A percentile compares a stretch with the other conserved stretches of the same genome.
phyloP scores from a whole-genome alignment of 2,329 filamentous ascomycete species.

The Beauveria sp. region DNA sequence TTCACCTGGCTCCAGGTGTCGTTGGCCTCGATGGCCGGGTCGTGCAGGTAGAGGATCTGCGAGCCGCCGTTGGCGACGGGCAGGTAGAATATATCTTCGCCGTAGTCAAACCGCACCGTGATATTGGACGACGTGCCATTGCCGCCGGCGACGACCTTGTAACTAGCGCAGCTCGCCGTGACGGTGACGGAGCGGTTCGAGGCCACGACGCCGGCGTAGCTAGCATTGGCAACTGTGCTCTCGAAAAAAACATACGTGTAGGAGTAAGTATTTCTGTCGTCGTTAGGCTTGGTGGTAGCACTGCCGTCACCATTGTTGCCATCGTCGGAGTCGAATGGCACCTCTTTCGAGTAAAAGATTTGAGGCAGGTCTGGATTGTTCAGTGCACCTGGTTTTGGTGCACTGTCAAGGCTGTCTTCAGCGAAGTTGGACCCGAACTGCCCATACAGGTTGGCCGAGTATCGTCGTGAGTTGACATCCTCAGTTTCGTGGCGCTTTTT shows the following conservation, averaged over 20 bases:
- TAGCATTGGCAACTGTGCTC: constrained; percentile 5
- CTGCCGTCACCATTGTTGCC: too few relatives aligned
- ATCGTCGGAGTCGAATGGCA: not conserved
- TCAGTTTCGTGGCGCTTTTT: constrained; percentile 23
- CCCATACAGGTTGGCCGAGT: constrained; percentile 24
- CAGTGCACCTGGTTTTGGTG: constrained; percentile 24
- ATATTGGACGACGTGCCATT: constrained; percentile 21
- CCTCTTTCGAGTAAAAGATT: constrained; percentile 23
- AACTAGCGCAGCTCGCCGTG: constrained; percentile 22
- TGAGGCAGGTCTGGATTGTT: constrained; percentile 23
- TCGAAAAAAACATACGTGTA: constrained; percentile 2
- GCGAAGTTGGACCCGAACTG: constrained; percentile 26
- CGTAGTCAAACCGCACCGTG: constrained; percentile 19
- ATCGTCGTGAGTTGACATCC: constrained; percentile 12
- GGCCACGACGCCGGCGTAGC: constrained; percentile 19
- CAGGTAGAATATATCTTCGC: constrained; percentile 15
- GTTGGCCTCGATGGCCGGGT: constrained; percentile 18
- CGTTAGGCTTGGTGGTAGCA: not conserved
- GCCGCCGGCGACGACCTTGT: constrained; percentile 24
- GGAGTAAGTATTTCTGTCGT: constrained; percentile 15
- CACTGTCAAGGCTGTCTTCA: constrained; percentile 12
- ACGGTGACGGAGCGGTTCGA: constrained; percentile 26
- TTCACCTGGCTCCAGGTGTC: constrained; percentile 22
- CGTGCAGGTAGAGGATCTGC: constrained; percentile 31
- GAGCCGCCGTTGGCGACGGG: constrained; percentile 22